Evolutionary conservation across 2,329 filamentous ascomycete species (phyloP).

Genomic region (Fusarium sp.): DNA sequence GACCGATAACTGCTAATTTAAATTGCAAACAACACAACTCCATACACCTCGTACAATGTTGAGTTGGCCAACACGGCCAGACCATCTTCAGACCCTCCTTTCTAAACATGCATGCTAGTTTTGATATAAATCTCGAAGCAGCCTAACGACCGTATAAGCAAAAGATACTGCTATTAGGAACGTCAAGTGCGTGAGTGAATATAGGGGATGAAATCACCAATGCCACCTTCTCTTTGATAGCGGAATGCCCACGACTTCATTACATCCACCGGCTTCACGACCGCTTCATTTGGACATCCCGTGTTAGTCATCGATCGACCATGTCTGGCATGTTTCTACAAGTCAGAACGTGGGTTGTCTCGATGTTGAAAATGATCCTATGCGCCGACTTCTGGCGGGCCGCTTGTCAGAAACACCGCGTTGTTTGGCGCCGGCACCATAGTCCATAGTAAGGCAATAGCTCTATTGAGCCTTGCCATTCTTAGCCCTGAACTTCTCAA

Average conservation of each 20-base stretch:
- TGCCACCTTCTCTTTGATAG: slow-evolving; percentile 5
- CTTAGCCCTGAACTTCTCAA: slow-evolving; percentile 76
- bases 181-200: slow-evolving; percentile 32
- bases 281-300: neutral
- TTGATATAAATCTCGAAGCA: slow-evolving; percentile 20
- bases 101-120: slow-evolving; percentile 31
- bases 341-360: neutral
- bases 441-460: slow-evolving; percentile 19
- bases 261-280: slow-evolving; percentile 1
- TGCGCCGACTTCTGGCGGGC: neutral
- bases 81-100: slow-evolving; percentile 22
- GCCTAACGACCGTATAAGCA: slow-evolving; percentile 26
- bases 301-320: neutral
- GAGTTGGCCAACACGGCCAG: slow-evolving; percentile 8
- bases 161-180: slow-evolving; percentile 27
- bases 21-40: slow-evolving; percentile 28
- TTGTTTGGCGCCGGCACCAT: slow-evolving; percentile 5
- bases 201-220: slow-evolving; percentile 25
- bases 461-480: slow-evolving; percentile 64
- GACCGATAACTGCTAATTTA: slow-evolving; percentile 31
- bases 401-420: neutral
- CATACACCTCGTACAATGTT: slow-evolving; percentile 25
- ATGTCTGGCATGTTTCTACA: neutral
- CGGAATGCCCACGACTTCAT: neutral
- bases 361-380: slow-evolving; percentile 8